Base-by-base conservation (phyloP, 257 asterid species). In the Eucommia ulmoides region DNA sequence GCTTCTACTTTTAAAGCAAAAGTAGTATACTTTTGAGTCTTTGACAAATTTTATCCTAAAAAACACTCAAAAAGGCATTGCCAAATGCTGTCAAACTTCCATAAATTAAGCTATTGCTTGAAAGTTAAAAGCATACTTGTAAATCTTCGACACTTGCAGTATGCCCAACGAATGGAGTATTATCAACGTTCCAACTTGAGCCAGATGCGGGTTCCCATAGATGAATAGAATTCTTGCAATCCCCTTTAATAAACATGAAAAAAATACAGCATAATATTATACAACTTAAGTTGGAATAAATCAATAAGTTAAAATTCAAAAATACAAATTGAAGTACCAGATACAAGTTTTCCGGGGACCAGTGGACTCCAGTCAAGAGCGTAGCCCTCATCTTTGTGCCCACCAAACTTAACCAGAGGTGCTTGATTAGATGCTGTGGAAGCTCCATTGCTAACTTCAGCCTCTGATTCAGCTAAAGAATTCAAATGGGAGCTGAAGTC, bases 341-440 rank as follows among this genome's bases (percentile, higher is more conserved):
- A 65, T 2, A 86, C 78, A 3, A 91, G 93, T 74, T 88, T 86
- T 55, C 96, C 98, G 48, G 94, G 77, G 53, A 72, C 94, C 58
- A 79, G 79, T 21, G 96, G 98, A 57, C 84, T 83, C 96, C 98
- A 91, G 65, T 91, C 98, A 22, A 91, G 57, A 55, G 96, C 95
- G 69, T 64, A 91, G 35, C 98, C 98, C 81, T 91, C 98, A 77
- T 86, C 96, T 65, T 79, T 74, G 74, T 91, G 98, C 18, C 94
- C 93, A 1, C 44, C 65, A 76, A 76, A 91, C 62, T 79, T 81
- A 49, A 71, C 63, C 48, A 91, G 53, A 51, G 98, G 96, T 52
- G 83, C 60, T 65, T 91, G 95, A 57, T 77, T 86, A 23, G 26
- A 60, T 14, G 60, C 66, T 19, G 70, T 42, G 6, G 82, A 45